These are phyloP conservation scores for Colletotrichum sp. DNA, from an alignment of 2,329 filamentous ascomycete species.

Conservation along the genomic window DNA sequence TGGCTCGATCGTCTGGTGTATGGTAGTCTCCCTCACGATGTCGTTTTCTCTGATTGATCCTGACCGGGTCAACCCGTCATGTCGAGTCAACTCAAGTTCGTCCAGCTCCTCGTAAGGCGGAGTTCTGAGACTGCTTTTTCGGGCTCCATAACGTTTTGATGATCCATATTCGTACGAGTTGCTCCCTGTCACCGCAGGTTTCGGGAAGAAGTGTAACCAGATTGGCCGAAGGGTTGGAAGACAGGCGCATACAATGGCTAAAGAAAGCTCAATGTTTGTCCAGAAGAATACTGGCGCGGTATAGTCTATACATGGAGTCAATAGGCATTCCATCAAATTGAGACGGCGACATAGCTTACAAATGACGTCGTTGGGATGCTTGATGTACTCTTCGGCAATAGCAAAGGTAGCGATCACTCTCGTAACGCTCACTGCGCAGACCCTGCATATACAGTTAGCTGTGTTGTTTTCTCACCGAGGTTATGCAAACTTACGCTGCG, in stretches of 20 bases:
- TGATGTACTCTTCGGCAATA: conserved; percentile 23
- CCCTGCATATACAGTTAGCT: background rate
- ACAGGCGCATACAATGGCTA: conserved; percentile 43
- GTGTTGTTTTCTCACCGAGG: rapidly evolving
- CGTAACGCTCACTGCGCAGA: conserved; percentile 18
- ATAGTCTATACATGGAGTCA: no score
- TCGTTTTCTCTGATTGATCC: background rate
- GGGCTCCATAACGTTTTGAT: background rate
- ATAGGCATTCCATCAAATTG: no score
- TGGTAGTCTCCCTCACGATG: conserved; percentile 8
- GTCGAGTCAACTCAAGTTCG: conserved; percentile 6
- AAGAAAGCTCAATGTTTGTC: conserved; percentile 45
- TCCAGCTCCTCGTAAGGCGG: conserved; percentile 11
- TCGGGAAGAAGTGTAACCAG: conserved; percentile 23
- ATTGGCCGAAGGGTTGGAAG: conserved; percentile 41
- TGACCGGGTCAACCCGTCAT: background rate
- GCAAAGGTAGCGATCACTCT: conserved; percentile 27
- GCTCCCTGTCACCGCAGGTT: background rate
- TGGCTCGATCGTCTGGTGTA: conserved; percentile 10
- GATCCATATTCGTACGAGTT: conserved; percentile 11
- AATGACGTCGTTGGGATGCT: conserved; percentile 27
- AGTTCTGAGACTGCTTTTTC: background rate
- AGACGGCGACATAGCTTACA: conserved; percentile 11
- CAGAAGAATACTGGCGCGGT: conserved; percentile 34
- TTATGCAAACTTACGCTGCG: conserved; percentile 22